Percentiles rank a stretch among this genome's conserved stretches.
Evolutionary conservation across 2,329 filamentous ascomycete genomes (phyloP).

Genomic region (Pseudogymnoascus sp.): DNA sequence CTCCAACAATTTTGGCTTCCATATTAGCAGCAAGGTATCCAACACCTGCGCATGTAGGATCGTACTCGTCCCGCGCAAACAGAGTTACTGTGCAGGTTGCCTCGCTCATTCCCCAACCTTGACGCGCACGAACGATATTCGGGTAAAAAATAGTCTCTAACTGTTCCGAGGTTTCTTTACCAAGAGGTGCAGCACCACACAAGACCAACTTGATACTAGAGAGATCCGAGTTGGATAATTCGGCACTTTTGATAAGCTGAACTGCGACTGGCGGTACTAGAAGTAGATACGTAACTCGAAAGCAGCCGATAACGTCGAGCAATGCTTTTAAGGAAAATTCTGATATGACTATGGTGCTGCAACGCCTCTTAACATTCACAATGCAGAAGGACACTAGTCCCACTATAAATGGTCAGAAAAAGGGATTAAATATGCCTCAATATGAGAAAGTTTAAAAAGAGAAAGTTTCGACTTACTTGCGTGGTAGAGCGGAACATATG

Average conservation of each 20-base stretch:
- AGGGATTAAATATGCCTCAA: too few species aligned
- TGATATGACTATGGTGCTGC: too few species aligned
- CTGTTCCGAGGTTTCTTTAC: conserved; percentile 28
- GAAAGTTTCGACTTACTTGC: too few species aligned
- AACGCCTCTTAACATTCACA: too few species aligned
- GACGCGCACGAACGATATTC: conserved; percentile 30
- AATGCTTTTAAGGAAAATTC: conserved; percentile 43
- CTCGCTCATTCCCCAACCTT: conserved; percentile 89
- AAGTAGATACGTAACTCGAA: conserved; percentile 59
- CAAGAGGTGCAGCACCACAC: conserved; percentile 65
- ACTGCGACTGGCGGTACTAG: conserved; percentile 73
- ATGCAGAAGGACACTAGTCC: too few species aligned
- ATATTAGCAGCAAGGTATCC: conserved; percentile 66
- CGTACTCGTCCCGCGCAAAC: conserved; percentile 51
- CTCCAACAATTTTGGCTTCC: conserved; percentile 59
- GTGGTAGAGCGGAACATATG: too few species aligned
- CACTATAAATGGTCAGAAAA: too few species aligned
- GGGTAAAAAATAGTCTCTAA: neutral
- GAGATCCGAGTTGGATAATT: conserved; percentile 60
- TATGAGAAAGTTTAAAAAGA: too few species aligned
- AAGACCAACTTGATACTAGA: conserved; percentile 55
- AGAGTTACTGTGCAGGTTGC: conserved; percentile 63
- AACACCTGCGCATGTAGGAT: conserved; percentile 42
- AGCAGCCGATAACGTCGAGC: conserved; percentile 61
- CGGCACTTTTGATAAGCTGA: conserved; percentile 63